These are phyloP conservation scores for Pichia nakasei DNA, from an alignment of 805 yeast species.

Conservation along the genomic window DNA sequence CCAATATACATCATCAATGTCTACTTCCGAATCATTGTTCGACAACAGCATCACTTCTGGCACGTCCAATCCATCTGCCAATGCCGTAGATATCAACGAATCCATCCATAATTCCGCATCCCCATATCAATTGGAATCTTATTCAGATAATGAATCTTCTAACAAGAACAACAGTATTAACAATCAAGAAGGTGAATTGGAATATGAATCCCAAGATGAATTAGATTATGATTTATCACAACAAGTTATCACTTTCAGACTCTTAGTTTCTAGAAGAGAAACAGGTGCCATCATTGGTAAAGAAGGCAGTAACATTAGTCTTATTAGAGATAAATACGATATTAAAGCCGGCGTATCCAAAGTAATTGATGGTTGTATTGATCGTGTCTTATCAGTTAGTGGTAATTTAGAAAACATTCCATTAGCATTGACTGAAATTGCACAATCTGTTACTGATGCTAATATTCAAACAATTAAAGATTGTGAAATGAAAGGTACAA, in stretches of 20 bases:
- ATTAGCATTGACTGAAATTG: slow-evolving; percentile 59
- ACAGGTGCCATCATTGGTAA: slow-evolving; percentile 89
- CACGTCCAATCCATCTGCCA: slow-evolving; percentile 1
- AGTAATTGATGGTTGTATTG: slow-evolving; percentile 70
- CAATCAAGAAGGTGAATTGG: not conserved
- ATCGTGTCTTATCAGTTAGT: slow-evolving; percentile 70
- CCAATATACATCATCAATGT: no score
- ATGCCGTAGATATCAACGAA: not conserved
- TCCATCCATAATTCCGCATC: not conserved
- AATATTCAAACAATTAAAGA: slow-evolving; percentile 20
- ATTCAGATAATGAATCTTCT: not conserved
- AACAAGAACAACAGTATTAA: not conserved
- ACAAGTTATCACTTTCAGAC: slow-evolving; percentile 34
- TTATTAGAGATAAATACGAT: slow-evolving; percentile 61
- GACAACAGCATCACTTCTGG: slow-evolving; percentile 23
- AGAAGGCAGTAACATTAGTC: slow-evolving; percentile 69
- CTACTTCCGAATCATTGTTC: slow-evolving; percentile 26
- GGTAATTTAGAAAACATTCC: slow-evolving; percentile 67
- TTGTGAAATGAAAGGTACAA: slow-evolving; percentile 18
- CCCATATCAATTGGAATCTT: not conserved
- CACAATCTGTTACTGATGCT: slow-evolving; percentile 51
- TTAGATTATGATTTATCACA: slow-evolving; percentile 18
- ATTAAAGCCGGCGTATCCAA: slow-evolving; percentile 85
- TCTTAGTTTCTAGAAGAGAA: slow-evolving; percentile 74
- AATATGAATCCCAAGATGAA: not conserved